Base-by-base conservation (phyloP, 768 basidiomycete genomes). In the Kwoniella europaea region DNA sequence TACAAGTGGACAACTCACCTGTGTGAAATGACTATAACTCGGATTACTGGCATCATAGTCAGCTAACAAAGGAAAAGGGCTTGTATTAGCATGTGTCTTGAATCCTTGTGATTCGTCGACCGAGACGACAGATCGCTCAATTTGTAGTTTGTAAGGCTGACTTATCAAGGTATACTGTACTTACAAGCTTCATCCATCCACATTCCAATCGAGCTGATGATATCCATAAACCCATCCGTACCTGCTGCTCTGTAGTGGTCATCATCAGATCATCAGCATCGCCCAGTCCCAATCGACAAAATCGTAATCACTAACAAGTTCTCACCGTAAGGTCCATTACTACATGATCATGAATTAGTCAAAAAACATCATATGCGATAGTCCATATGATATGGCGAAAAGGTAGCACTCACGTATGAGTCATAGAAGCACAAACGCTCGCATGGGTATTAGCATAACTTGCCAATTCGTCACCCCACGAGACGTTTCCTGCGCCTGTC, bases 391-490 rank as follows among this genome's bases (percentile, higher is more conserved):
- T 27, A 27, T 27, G 27, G 27, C 27, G 27, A 27, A 27, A 27
- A 3, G 27, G 27, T 27, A 27, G 27, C 27, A 27, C 27, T 27
- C 62, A 74, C 73, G 75, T 74, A 79, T 94, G 92, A 71, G 88
- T 44, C 82, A 90, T 92, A 3, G 86, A 78, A 77, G 43, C 65
- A 24, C 92, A 94, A 15, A 84, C 82, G 74, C 89, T 86, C 3
- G 91, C 91, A 90, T 90, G 92, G 64, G 86, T 78, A 77, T 90
- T 88, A 9, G 92, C 92, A 68, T 87, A 88, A 18, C 80, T 77
- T 0, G 90, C 89, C 53, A 90, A 81, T 4, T 83, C 81, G 64
- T 88, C 84, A 79, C 85, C 89, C 91, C 91, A 94, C 0, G 87
- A 87, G 55, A 94, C 84, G 12, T 87, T 72, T 1, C 79, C 55